Conservation (phyloP, 2,329 filamentous ascomycete species). For the Ophiostoma montium region DNA sequence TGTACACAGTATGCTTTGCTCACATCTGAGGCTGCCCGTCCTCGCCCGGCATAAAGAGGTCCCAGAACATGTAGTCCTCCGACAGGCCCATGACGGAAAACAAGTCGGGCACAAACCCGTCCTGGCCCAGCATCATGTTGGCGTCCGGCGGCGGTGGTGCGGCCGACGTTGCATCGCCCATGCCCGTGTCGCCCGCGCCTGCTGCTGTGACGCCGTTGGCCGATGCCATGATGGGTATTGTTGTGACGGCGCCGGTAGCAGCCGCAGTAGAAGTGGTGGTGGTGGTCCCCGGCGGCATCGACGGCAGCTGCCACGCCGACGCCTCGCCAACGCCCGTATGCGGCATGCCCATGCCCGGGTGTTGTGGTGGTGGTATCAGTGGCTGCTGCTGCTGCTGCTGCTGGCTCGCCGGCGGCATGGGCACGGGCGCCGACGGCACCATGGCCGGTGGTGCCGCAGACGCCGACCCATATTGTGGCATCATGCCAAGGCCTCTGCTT, state of each 20-base stretch:
- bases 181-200: background rate
- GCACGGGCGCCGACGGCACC: no score
- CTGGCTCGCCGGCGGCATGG: no score
- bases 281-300: background rate
- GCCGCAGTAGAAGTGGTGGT: no score
- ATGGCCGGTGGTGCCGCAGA: no score
- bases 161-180: background rate
- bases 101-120: constrained; percentile 2
- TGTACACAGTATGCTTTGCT: no score
- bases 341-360: background rate
- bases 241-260: background rate
- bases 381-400: no score
- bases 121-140: background rate
- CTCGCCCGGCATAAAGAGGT: constrained; percentile 4
- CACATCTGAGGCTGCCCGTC: background rate
- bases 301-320: background rate
- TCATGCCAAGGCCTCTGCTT: no score
- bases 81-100: constrained; percentile 7
- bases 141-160: background rate
- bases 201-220: background rate
- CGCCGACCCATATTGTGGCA: no score
- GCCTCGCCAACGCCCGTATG: background rate
- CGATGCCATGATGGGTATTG: background rate
- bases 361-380: background rate
- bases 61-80: constrained; percentile 9